Evolutionary conservation across 257 asterid genomes (phyloP), one percentile per base, ranked within the genome.

Genomic region (Rubia yunnanensis): DNA sequence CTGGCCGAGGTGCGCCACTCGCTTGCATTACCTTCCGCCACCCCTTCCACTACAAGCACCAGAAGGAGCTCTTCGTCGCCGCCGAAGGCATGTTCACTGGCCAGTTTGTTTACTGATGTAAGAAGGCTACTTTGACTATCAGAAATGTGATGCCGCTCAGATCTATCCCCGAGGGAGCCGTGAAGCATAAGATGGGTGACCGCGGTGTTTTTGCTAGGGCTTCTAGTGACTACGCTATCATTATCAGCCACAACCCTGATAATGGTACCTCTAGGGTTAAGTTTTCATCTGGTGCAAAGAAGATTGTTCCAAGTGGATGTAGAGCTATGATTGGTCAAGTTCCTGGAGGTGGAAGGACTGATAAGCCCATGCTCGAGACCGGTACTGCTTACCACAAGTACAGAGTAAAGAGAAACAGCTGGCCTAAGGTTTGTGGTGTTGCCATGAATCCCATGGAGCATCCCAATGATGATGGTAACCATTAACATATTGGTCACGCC

Each of bases 401-500:
- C 83, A 58, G 90, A 1, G 95, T 88, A 50, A 88, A 88, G 85
- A 83, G 95, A 58, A 88, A 88, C 78, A 39, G 77, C 50, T 88
- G 94, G 95, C 91, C 95, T 52, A 82, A 79, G 84, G 95, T 87
- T 61, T 90, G 95, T 83, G 95, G 95, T 85, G 92, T 87, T 75
- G 95, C 92, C 63, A 87, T 87, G 95, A 87, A 87, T 60, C 95
- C 95, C 0, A 86, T 85, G 34, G 95, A 85, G 79, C 92, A 85
- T 85, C 92, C 95, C 23, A 90, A 87, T 68, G 92, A 90, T 81
- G 90, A 92, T 81, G 92, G 92, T 85, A 87, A 87, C 82, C 95
- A 87, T 65, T 92, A 87, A 63, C 95, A 87, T 53, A 87, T 87
- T 70, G 92, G 95, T 78, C 92, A 87, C 65, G 92, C 95, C 26